Evolutionary conservation across 257 asterid species (phyloP).

Genomic region (Paulownia fortunei): DNA sequence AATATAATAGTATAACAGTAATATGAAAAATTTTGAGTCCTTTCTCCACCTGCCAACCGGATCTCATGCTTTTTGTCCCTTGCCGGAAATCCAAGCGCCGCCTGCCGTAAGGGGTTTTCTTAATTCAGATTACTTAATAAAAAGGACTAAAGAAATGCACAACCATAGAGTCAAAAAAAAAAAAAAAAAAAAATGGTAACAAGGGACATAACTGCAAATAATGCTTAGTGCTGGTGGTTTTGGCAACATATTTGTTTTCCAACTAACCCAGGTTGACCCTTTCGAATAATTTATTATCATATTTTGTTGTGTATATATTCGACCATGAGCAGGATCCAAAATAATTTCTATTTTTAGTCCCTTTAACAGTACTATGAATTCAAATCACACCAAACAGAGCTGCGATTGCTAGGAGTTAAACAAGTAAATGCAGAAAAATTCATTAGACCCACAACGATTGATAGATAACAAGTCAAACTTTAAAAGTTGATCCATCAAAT

Average conservation of each 20-base stretch:
- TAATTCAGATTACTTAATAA: slow-evolving; percentile 12
- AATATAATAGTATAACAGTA: slow-evolving; percentile 31
- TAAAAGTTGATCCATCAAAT: background rate
- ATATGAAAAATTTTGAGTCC: slow-evolving; percentile 39
- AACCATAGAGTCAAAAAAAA: slow-evolving; percentile 40
- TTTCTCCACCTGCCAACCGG: slow-evolving; percentile 54
- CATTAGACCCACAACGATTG: too few relatives aligned
- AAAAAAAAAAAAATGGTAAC: slow-evolving; percentile 23
- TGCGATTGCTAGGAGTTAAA: background rate
- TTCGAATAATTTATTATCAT: background rate
- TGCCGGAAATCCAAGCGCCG: slow-evolving; percentile 63
- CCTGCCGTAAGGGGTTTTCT: slow-evolving; percentile 43
- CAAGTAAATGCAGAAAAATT: background rate
- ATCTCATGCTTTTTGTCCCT: slow-evolving; percentile 67
- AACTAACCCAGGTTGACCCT: slow-evolving; percentile 29
- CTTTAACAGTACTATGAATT: background rate
- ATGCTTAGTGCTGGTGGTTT: slow-evolving; percentile 46
- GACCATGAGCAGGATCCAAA: too few relatives aligned
- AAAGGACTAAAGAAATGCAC: slow-evolving; percentile 17
- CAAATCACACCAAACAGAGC: background rate
- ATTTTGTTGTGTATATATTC: background rate
- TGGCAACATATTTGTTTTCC: slow-evolving; percentile 40
- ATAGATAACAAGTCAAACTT: too few relatives aligned
- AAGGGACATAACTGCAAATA: slow-evolving; percentile 31
- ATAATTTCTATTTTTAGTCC: background rate